phyloP scores from a whole-genome alignment of 768 basidiomycete species.

The Coprinellus micaceus region DNA sequence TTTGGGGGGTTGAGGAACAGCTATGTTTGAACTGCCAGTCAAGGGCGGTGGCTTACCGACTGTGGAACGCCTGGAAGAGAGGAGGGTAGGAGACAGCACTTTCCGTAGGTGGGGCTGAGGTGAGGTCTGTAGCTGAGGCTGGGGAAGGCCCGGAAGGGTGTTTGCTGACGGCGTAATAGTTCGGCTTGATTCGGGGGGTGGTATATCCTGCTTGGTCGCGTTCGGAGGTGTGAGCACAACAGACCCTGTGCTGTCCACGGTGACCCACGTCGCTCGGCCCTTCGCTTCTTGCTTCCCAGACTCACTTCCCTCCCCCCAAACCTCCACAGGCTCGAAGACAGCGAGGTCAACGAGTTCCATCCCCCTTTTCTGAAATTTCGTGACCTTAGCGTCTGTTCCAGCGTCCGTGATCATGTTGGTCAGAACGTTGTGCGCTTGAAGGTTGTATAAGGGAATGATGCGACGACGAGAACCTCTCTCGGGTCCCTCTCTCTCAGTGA shows the following conservation, averaged over 20 bases:
- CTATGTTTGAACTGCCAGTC: too few relatives aligned
- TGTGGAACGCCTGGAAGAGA: too few relatives aligned
- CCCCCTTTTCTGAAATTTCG: conserved; percentile 68
- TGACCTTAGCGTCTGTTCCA: conserved; percentile 83
- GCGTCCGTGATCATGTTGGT: conserved; percentile 85
- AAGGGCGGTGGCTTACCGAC: background rate
- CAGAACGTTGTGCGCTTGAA: conserved; percentile 85
- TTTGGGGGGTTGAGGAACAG: too few relatives aligned
- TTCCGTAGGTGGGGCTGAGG: background rate
- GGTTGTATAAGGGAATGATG: conserved; percentile 83
- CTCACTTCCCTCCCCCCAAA: conserved; percentile 45
- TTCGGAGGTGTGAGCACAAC: conserved; percentile 17
- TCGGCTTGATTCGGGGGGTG: too few relatives aligned
- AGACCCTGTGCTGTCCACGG: conserved; percentile 27
- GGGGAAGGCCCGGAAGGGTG: too few relatives aligned
- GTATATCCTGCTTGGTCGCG: conserved; percentile 11
- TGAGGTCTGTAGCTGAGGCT: conserved; percentile 10
- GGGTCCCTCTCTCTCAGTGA: conserved; percentile 27
- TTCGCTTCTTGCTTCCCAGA: conserved; percentile 18
- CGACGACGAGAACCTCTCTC: too few relatives aligned
- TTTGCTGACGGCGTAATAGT: too few relatives aligned
- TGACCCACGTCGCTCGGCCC: conserved; percentile 28
- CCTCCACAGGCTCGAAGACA: conserved; percentile 76
- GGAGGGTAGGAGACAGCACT: conserved; percentile 13
- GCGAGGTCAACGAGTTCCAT: conserved; percentile 77